A percentile compares a stretch with the other conserved stretches of the same genome.
phyloP scores from a whole-genome alignment of 352 stramenopile genomes.

The Phytophthora rubi region DNA sequence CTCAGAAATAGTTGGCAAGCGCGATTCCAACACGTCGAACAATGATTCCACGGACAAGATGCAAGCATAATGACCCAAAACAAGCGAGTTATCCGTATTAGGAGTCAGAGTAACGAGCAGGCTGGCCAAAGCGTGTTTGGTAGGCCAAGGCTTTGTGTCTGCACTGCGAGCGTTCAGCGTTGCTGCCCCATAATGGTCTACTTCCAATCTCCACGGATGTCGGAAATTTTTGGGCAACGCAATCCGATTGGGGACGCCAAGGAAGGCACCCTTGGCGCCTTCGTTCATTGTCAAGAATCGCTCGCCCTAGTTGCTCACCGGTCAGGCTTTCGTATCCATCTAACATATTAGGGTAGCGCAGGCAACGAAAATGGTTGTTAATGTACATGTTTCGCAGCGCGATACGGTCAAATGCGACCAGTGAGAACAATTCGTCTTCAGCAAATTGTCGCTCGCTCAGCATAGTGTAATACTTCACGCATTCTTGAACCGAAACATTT shows the following conservation, averaged over 20 bases:
- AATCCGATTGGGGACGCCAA: not conserved
- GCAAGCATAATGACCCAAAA: not conserved
- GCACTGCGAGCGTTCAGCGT: conserved; percentile 12
- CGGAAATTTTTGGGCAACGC: not conserved
- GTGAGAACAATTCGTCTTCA: conserved; percentile 19
- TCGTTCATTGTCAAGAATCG: conserved; percentile 11
- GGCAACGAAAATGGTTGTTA: not conserved
- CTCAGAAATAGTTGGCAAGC: not conserved
- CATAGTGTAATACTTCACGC: not conserved
- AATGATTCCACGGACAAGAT: not conserved
- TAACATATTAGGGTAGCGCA: conserved; percentile 5
- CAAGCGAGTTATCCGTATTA: not conserved
- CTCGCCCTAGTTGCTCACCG: not conserved
- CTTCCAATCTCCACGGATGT: conserved; percentile 4
- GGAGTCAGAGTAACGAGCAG: conserved; percentile 4
- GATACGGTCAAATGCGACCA: conserved; percentile 13
- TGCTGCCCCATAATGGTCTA: conserved; percentile 5
- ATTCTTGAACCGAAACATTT: conserved; percentile 1
- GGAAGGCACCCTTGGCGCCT: not conserved
- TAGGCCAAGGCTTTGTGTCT: conserved; percentile 6
- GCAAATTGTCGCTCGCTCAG: conserved; percentile 8
- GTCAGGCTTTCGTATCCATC: not conserved
- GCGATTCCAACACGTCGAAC: not conserved
- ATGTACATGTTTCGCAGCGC: conserved; percentile 16
- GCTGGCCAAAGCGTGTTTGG: not conserved